Percentiles rank a stretch among this genome's conserved stretches.
These are phyloP conservation scores for Mycena galopus DNA, from an alignment of 768 basidiomycete genomes.

Conservation along the genomic window DNA sequence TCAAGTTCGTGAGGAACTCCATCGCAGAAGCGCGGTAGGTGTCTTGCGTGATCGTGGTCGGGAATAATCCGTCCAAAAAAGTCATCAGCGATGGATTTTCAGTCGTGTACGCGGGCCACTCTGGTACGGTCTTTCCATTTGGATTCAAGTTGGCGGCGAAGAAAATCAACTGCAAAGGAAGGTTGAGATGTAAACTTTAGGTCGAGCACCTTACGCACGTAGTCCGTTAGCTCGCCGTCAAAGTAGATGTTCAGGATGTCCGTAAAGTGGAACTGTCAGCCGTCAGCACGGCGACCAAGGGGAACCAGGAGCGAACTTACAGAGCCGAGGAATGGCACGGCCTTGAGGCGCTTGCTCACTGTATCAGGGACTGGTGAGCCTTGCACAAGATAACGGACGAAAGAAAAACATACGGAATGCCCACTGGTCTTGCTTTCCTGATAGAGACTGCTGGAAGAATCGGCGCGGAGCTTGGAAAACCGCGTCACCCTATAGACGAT, in stretches of 20 bases:
- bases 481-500: constrained; percentile 50
- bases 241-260: constrained; percentile 59
- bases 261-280: constrained; percentile 54
- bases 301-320: constrained; percentile 41
- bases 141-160: constrained; percentile 59
- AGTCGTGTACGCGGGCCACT: constrained; percentile 60
- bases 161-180: too few species aligned
- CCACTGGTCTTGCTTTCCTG: constrained; percentile 57
- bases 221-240: too few species aligned
- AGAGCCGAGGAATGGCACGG: constrained; percentile 58
- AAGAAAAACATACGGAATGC: constrained; percentile 44
- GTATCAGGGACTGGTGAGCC: background rate
- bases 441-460: constrained; percentile 58
- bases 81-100: constrained; percentile 52
- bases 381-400: too few species aligned
- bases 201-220: too few species aligned
- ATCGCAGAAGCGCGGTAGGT: constrained; percentile 58
- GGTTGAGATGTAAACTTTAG: too few species aligned
- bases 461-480: constrained; percentile 66
- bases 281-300: background rate
- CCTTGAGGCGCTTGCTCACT: constrained; percentile 64
- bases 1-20: constrained; percentile 48
- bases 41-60: constrained; percentile 54
- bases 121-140: constrained; percentile 52
- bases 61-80: constrained; percentile 51